Evolutionary conservation across 169 alveolate species (phyloP).

Genomic region (Cryptosporidium muris): DNA sequence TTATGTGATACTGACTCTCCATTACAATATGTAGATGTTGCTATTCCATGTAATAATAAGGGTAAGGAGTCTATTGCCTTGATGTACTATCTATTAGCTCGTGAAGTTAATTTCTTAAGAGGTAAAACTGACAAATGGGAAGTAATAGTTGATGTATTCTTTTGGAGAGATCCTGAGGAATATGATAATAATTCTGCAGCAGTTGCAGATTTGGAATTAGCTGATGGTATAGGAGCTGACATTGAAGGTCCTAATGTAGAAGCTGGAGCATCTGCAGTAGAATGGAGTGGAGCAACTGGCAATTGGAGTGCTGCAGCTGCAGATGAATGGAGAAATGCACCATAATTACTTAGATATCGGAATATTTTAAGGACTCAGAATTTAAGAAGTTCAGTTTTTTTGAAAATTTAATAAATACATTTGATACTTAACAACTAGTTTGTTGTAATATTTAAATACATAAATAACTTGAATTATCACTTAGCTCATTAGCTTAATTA

Average conservation of each 20-base stretch:
- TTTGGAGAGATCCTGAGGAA: constrained; percentile 92
- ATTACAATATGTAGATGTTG: constrained; percentile 96
- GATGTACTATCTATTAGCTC: constrained; percentile 97
- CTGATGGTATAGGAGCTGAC: constrained; percentile 94
- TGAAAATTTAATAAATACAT: no score
- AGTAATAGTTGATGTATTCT: constrained; percentile 93
- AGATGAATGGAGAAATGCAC: constrained; percentile 72
- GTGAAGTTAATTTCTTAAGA: constrained; percentile 96
- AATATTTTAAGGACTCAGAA: neutral
- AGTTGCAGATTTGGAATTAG: constrained; percentile 95
- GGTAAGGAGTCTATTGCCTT: constrained; percentile 96
- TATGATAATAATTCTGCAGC: constrained; percentile 77
- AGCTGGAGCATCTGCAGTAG: constrained; percentile 58
- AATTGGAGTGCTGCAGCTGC: constrained; percentile 67
- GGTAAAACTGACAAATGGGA: constrained; percentile 91
- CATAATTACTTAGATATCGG: constrained; percentile 7
- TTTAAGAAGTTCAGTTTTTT: no score
- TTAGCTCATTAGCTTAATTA: no score
- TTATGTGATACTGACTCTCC: constrained; percentile 98
- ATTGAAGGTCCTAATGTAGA: constrained; percentile 66
- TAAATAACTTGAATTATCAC: no score
- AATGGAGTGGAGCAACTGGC: constrained; percentile 70
- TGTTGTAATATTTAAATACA: no score
- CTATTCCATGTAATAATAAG: constrained; percentile 99
- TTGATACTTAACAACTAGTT: no score